phyloP scores from a whole-genome alignment of 116 monocot species.

The Thalassia testudinum region DNA sequence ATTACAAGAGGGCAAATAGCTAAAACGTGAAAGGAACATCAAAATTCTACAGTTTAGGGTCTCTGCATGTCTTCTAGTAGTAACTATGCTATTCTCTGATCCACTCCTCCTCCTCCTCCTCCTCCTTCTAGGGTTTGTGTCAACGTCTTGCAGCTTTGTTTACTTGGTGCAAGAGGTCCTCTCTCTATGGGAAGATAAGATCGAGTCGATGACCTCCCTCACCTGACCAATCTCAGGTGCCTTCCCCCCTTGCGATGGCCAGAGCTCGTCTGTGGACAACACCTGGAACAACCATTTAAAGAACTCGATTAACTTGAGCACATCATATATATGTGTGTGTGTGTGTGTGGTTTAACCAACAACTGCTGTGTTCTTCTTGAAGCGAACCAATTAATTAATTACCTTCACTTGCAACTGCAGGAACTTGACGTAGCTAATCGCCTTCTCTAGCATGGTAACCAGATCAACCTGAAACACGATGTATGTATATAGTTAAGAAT shows the following conservation, averaged over 20 bases:
- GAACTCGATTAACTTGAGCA: background rate
- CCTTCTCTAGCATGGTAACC: slow-evolving; percentile 94
- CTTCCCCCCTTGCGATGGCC: slow-evolving; percentile 76
- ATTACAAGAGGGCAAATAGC: too few relatives aligned
- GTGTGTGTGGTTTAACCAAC: too few relatives aligned
- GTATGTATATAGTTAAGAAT: too few relatives aligned
- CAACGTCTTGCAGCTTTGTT: too few relatives aligned
- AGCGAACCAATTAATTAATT: too few relatives aligned
- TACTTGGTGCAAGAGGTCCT: background rate
- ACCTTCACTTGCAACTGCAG: slow-evolving; percentile 99
- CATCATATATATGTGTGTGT: too few relatives aligned
- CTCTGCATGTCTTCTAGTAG: too few relatives aligned
- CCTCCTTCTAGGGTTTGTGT: too few relatives aligned
- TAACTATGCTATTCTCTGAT: too few relatives aligned
- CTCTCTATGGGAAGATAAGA: slow-evolving; percentile 51
- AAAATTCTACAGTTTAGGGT: too few relatives aligned
- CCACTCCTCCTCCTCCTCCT: too few relatives aligned
- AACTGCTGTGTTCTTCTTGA: background rate
- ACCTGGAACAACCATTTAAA: slow-evolving; percentile 29
- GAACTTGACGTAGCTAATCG: slow-evolving; percentile 85
- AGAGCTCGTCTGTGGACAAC: slow-evolving; percentile 81
- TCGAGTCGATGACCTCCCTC: slow-evolving; percentile 85
- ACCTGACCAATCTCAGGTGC: slow-evolving; percentile 68
- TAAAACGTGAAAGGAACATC: too few relatives aligned
- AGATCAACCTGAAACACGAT: slow-evolving; percentile 63